phyloP scores from a whole-genome alignment of 306 rosid species.

The Neltuma alba region DNA sequence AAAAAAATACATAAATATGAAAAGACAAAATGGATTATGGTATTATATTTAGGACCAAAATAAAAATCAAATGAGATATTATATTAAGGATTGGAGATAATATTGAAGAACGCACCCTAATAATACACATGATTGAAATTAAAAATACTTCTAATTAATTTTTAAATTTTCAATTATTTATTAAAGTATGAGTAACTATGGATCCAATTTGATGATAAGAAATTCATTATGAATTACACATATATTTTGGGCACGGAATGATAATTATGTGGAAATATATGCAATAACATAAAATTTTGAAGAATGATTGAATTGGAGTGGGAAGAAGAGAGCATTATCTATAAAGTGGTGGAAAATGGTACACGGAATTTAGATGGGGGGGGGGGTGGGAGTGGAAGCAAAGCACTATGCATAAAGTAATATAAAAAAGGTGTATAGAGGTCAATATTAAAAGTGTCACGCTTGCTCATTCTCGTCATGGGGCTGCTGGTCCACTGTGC shows the following conservation, averaged over 20 bases:
- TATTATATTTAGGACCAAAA: no score
- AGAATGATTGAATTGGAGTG: no score
- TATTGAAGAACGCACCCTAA: not conserved
- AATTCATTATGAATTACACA: no score
- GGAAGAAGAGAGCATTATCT: not conserved
- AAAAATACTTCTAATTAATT: not conserved
- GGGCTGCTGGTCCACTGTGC: not conserved
- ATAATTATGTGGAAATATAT: not conserved
- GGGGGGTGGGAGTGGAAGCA: not conserved
- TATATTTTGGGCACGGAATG: not conserved
- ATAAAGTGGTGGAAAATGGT: not conserved
- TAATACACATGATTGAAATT: not conserved
- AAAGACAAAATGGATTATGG: no score
- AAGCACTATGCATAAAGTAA: not conserved
- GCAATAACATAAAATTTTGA: no score
- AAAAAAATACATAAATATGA: no score
- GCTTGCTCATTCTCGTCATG: slow-evolving; percentile 14
- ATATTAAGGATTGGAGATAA: no score
- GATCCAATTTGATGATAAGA: not conserved
- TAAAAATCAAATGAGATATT: no score
- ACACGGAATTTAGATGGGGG: not conserved
- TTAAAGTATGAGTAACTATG: not conserved
- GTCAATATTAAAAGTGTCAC: slow-evolving; percentile 35
- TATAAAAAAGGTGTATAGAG: not conserved
- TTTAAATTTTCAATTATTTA: not conserved